Base-by-base conservation (phyloP, 106 monocot species). In the Cymbidium sinense region DNA sequence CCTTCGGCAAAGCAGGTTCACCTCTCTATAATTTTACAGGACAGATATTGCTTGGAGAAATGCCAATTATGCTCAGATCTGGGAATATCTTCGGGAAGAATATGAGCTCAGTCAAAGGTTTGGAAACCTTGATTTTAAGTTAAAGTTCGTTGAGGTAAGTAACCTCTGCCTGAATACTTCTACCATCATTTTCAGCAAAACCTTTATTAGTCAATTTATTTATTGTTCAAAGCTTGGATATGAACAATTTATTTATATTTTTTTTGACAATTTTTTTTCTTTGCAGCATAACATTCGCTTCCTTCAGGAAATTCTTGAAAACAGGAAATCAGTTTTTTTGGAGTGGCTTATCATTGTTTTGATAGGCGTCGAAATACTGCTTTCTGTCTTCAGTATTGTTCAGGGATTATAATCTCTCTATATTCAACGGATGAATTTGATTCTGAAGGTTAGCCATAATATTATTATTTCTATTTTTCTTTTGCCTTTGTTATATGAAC, bases 11-110 rank as follows among this genome's bases (percentile, higher is more conserved):
- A 37, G 13, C 39, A 72, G 34, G 19, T 72, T 72, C 19, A 74
- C 2, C 1, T 71, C 39, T 71, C 39, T n/a, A 0, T 20, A 20
- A 21, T 47, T 4, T 74, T 41, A 15, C 82, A 98, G 96, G 86
- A 92, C 96, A 43, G 96, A 98, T 51, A 94, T 98, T 88, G 96
- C 96, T 70, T 98, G 96, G 96, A 98, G 85, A 81, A 94, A 94
- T 86, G 96, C 96, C 44, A 98, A 94, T 54, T 98, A 98, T 86
- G 96, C 96, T 74, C 94, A 98, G 75, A 93, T 96, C 69, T 96
- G 93, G 96, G 96, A 96, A 77, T 96, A 96, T 76, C 94, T 94
- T 41, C 86, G 96, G 21, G 94, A 96, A 77, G 96, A 96, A 78
- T 96, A 94, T 78, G 96, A 96, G 74, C 79, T 96, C 41, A 89